These are phyloP conservation scores for Ogataea ganodermae DNA, from an alignment of 805 yeast species.

Conservation along the genomic window DNA sequence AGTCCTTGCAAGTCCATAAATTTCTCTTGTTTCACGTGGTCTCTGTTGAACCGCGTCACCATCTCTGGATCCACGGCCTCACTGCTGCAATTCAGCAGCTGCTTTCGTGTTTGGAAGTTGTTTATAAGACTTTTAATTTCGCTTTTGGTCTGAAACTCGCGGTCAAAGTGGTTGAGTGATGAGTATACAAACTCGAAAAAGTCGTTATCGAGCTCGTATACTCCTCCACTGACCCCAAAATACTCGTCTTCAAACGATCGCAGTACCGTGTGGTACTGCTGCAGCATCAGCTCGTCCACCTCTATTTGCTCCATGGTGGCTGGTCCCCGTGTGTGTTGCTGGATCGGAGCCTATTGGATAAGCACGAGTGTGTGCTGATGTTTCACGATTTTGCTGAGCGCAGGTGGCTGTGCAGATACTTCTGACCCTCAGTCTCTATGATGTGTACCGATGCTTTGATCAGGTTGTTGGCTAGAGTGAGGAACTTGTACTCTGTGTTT, in stretches of 20 bases:
- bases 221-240: slow-evolving; percentile 18
- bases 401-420: too few species aligned
- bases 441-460: too few species aligned
- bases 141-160: slow-evolving; percentile 15
- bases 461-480: too few species aligned
- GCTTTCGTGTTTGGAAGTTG: slow-evolving; percentile 18
- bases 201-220: slow-evolving; percentile 26
- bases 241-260: slow-evolving; percentile 19
- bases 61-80: slow-evolving; percentile 12
- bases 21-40: slow-evolving; percentile 6
- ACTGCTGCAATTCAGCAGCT: slow-evolving; percentile 8
- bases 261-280: slow-evolving; percentile 14
- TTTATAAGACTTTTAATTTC: slow-evolving; percentile 16
- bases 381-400: neutral
- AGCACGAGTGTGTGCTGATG: neutral
- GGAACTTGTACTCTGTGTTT: neutral
- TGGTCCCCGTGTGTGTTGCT: neutral
- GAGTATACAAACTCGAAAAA: slow-evolving; percentile 26
- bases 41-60: slow-evolving; percentile 11
- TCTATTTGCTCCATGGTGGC: slow-evolving; percentile 14
- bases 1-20: slow-evolving; percentile 35
- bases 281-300: slow-evolving; percentile 12
- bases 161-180: slow-evolving; percentile 17
- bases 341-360: neutral
- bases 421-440: too few species aligned